These are phyloP conservation scores for Gossypium turneri DNA, from an alignment of 345 rosid species.

Conservation along the genomic window DNA sequence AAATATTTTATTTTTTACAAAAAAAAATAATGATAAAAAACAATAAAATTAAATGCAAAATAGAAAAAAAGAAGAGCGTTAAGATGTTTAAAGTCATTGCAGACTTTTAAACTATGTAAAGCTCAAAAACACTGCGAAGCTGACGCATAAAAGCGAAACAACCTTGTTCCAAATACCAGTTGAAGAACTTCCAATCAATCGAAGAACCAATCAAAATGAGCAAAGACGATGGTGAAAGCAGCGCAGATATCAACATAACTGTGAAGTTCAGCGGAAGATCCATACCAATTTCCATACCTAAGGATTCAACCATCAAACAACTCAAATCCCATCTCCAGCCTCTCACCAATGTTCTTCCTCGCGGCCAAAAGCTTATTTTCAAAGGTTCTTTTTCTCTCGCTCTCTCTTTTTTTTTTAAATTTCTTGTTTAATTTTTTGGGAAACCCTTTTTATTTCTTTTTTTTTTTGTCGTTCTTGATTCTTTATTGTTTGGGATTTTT, in stretches of 20 bases:
- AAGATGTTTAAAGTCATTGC: background rate
- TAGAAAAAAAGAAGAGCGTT: background rate
- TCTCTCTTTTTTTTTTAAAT: background rate
- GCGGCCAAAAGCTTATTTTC: slow-evolving; percentile 89
- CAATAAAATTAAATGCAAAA: background rate
- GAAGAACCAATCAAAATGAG: slow-evolving; percentile 1
- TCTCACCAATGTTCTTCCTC: slow-evolving; percentile 87
- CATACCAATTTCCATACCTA: slow-evolving; percentile 49
- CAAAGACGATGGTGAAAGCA: background rate
- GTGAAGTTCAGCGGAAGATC: slow-evolving; percentile 72
- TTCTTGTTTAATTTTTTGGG: background rate
- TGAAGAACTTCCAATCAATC: background rate
- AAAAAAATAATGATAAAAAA: too few species aligned
- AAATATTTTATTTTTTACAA: too few species aligned
- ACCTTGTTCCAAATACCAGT: too few species aligned
- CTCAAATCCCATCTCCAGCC: slow-evolving; percentile 73
- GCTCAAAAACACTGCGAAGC: background rate
- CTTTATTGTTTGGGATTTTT: too few species aligned
- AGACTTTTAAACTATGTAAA: background rate
- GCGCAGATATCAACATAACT: slow-evolving; percentile 32
- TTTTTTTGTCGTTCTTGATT: too few species aligned
- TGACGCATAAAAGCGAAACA: too few species aligned
- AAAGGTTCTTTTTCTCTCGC: slow-evolving; percentile 41
- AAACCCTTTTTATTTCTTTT: too few species aligned
- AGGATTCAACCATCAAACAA: slow-evolving; percentile 46